Evolutionary conservation across 2,329 filamentous ascomycete species (phyloP), one percentile per base, ranked within the genome.

Genomic region (Cordyceps cateniannulata): DNA sequence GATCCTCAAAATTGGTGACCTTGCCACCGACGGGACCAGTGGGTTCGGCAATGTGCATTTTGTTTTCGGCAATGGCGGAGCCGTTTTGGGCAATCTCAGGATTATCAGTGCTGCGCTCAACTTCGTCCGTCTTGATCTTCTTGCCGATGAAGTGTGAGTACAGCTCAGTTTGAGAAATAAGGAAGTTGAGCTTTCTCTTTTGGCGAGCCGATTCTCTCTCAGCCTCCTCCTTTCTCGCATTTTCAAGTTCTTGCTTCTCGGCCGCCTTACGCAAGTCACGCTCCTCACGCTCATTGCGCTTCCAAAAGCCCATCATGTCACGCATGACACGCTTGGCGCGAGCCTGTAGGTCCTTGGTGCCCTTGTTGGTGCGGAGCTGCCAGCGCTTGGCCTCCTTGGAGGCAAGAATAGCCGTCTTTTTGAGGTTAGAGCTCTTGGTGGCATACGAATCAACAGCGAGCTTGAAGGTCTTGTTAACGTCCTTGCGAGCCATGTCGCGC

Each of bases 241-340:
- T 96, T 73, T 99, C 95, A 52, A 99, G 84, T 77, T 98, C 95
- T 73, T 96, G 92, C 73, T 89, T 91, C 79, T 99, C 95, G 5
- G 95, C 95, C 57, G 93, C 87, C 78, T 96, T 96, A 67, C 95
- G 88, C 65, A 96, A 81, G 73, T 99, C 95, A 63, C 95, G 90
- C 73, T 99, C 95, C 72, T 99, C 95, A 58, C 93, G 89, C 75
- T 99, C 95, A 73, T 99, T 99, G 61, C 93, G 89, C 77, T 98
- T 98, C 95, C 95, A 99, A 82, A 98, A 99, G 62, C 90, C 87
- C 84, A 97, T 95, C 95, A 99, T 99, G 76, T 99, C 95, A 72
- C 95, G 87, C 95, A 99, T 99, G 62, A 93, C 93, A 66, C 95
- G 89, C 81, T 99, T 99, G 62, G 95, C 95, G 52, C 95, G 87